Evolutionary conservation across 768 basidiomycete species (phyloP).

Genomic region (Collybia nuda): DNA sequence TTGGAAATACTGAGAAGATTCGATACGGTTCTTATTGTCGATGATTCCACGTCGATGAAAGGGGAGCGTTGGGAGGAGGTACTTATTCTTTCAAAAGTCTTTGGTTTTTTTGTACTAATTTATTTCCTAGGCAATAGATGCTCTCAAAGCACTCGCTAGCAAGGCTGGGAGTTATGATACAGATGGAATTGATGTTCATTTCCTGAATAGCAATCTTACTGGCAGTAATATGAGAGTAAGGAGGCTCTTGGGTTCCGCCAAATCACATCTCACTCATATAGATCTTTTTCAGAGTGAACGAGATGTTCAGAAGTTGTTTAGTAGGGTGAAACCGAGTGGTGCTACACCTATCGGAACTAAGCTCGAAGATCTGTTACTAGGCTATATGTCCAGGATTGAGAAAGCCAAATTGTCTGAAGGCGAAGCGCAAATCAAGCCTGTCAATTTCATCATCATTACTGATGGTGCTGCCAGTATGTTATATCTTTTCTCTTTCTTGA

Average conservation of each 20-base stretch:
- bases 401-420: slow-evolving; percentile 21
- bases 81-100: slow-evolving; percentile 4
- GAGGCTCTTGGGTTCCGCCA: background rate
- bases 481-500: background rate
- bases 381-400: slow-evolving; percentile 26
- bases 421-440: slow-evolving; percentile 40
- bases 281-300: slow-evolving; percentile 29
- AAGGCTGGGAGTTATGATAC: slow-evolving; percentile 48
- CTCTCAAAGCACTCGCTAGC: slow-evolving; percentile 48
- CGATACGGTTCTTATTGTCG: slow-evolving; percentile 58
- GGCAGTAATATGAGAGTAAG: slow-evolving; percentile 39
- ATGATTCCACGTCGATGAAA: slow-evolving; percentile 62
- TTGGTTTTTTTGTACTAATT: background rate
- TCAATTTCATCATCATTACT: slow-evolving; percentile 62
- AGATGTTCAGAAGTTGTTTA: slow-evolving; percentile 42
- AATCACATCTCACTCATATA: background rate
- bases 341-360: slow-evolving; percentile 42
- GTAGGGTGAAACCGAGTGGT: slow-evolving; percentile 40
- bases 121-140: slow-evolving; percentile 36
- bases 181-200: slow-evolving; percentile 64
- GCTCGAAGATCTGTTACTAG: slow-evolving; percentile 29
- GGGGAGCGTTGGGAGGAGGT: slow-evolving; percentile 53
- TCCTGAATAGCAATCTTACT: slow-evolving; percentile 44
- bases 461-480: slow-evolving; percentile 61
- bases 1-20: slow-evolving; percentile 41